Evolutionary conservation across 2,329 filamentous ascomycete genomes (phyloP).

Genomic region (Colletotrichum graminicola): DNA sequence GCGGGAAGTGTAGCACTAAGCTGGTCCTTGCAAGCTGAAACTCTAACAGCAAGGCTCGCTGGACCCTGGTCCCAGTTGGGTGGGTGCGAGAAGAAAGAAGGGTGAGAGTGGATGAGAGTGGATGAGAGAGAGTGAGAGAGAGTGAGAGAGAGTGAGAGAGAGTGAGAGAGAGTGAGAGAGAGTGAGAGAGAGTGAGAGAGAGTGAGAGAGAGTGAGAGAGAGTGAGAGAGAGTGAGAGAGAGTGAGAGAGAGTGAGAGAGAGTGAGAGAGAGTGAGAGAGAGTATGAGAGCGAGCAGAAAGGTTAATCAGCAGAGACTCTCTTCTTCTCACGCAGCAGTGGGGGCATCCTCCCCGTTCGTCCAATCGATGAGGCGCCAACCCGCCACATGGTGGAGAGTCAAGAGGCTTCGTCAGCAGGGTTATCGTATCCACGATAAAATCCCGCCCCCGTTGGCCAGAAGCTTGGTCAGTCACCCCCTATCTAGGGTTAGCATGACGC

Average conservation of each 20-base stretch:
- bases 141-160: background rate
- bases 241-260: background rate
- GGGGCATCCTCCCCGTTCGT: background rate
- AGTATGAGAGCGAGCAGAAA: background rate
- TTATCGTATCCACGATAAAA: conserved; percentile 11
- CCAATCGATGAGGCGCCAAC: background rate
- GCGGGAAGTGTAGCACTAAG: conserved; percentile 1
- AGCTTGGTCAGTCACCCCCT: conserved; percentile 34
- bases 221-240: background rate
- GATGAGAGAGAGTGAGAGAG: background rate
- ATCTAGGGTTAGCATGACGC: conserved; percentile 32
- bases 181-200: background rate
- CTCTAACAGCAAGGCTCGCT: conserved; percentile 20
- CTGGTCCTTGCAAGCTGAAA: conserved; percentile 35
- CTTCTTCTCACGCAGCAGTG: no score
- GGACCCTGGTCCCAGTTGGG: background rate
- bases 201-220: background rate
- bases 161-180: background rate
- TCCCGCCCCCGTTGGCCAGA: conserved; percentile 24
- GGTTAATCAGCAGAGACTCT: background rate
- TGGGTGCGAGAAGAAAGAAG: background rate
- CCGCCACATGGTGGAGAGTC: background rate
- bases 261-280: background rate
- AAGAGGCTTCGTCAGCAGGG: conserved; percentile 3
- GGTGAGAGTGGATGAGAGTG: background rate